A percentile compares a stretch with the other conserved stretches of the same genome.
These are phyloP conservation scores for Ophiostoma quercus DNA, from an alignment of 2,329 filamentous ascomycete genomes.

Conservation along the genomic window DNA sequence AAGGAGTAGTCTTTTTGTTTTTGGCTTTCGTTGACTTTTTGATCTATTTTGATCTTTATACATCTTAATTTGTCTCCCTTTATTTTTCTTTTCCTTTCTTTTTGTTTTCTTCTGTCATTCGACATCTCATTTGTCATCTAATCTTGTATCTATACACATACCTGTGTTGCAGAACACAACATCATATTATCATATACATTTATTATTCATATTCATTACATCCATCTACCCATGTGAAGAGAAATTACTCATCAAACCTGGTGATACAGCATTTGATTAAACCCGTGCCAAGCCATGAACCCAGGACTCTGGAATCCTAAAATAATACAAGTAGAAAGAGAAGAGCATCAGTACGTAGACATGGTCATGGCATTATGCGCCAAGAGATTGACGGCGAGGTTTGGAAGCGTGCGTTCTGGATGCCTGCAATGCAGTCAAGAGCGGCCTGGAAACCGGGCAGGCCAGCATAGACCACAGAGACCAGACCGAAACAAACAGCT, in stretches of 20 bases:
- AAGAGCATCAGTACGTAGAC: neutral
- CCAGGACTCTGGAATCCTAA: neutral
- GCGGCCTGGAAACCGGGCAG: neutral
- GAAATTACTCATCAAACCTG: neutral
- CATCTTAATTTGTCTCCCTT: neutral
- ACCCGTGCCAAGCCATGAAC: neutral
- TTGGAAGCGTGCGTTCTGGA: neutral
- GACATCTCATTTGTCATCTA: neutral
- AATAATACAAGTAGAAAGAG: neutral
- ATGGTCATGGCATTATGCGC: slow-evolving; percentile 1
- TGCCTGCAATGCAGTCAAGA: neutral
- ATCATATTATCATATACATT: neutral
- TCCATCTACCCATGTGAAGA: neutral
- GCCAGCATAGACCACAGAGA: neutral
- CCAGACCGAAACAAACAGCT: slow-evolving; percentile 10
- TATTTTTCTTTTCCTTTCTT: neutral
- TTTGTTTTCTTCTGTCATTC: neutral
- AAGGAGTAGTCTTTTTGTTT: neutral
- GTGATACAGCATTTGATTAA: neutral
- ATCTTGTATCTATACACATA: neutral
- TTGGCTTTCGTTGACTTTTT: neutral
- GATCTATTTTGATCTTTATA: neutral
- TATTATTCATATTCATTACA: neutral
- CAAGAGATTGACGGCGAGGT: slow-evolving; percentile 6
- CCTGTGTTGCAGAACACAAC: slow-evolving; percentile 3